These are phyloP conservation scores for Rhododendron williamsianum DNA, from an alignment of 148 eudicot species.

Conservation along the genomic window DNA sequence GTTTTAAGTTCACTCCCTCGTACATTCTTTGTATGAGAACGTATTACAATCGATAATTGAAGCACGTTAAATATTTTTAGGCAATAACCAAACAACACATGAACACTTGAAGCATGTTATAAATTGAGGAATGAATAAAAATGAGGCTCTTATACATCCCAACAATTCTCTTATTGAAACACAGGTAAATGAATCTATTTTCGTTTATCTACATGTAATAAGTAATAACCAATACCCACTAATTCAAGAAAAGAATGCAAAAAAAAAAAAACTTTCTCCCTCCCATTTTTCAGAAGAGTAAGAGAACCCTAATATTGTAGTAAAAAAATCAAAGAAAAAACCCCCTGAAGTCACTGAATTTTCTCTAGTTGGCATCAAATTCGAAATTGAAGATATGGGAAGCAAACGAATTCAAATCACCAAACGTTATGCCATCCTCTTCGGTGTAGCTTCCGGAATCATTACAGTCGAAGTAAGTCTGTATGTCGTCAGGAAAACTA, in stretches of 20 bases:
- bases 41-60: too few relatives aligned
- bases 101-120: too few relatives aligned
- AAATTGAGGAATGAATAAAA: background rate
- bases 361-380: conserved; percentile 17
- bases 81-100: too few relatives aligned
- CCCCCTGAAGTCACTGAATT: background rate
- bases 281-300: background rate
- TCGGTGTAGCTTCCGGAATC: conserved; percentile 27
- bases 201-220: background rate
- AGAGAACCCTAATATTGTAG: background rate
- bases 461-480: conserved; percentile 41
- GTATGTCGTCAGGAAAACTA: conserved; percentile 53
- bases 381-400: conserved; percentile 34
- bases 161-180: background rate
- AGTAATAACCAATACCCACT: background rate
- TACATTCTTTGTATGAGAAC: too few relatives aligned
- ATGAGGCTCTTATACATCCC: background rate
- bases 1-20: too few relatives aligned
- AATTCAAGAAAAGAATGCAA: background rate
- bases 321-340: background rate
- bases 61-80: too few relatives aligned
- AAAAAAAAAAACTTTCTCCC: background rate
- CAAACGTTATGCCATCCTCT: conserved; percentile 38
- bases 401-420: conserved; percentile 24
- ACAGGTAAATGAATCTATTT: background rate